Base-by-base conservation (phyloP, 2,329 filamentous ascomycete genomes). In the Penicillium sp. region DNA sequence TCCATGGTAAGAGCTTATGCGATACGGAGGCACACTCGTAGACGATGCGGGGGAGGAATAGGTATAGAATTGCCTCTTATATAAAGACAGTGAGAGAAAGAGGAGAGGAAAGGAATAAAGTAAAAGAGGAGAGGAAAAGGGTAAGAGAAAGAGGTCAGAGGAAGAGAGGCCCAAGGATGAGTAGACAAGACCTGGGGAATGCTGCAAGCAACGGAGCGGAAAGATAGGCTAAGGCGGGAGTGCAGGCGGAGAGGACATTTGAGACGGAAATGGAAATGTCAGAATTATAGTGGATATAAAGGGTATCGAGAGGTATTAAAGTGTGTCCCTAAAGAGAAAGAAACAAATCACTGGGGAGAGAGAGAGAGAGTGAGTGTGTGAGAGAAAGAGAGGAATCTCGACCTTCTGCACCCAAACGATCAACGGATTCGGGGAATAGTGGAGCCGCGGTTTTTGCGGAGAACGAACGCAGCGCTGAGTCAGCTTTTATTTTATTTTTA, bases 1-100 rank as follows among this genome's bases (percentile, higher is more conserved):
- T 85, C 83, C 78, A 81, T 81, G 60, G 67, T 71, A 65, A 66
- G 58, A 59, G 66, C 43, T 55, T 25, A 49, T 46, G 33, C 42
- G 50, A 62, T 56, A 56, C 42, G 31, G 47, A 29, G 49, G 50
- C 52, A 56, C 31, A 57, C 42, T 25, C 25, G 42, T 45, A 6
- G 17, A 45, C 49, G 45, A 54, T 56, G 50, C 47, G 43, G 52
- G 57, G 58, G n/a, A 52, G 48, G 56, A 43, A 53, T 6, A 35
- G 13, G 21, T 46, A 54, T 23, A 47, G 37, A 35, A 43, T 33
- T 51, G 19, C 9, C 38, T 43, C 19, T 21, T 43, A n/a, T 51
- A 51, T 42, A 12, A 17, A 45, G 25, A 27, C 5, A 19, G 8
- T 1, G 15, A 31, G 29, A 37, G 35, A 46, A 45, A 54, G 51